Evolutionary conservation across 2,329 filamentous ascomycete species (phyloP).

Genomic region (Monosporascus sp.): DNA sequence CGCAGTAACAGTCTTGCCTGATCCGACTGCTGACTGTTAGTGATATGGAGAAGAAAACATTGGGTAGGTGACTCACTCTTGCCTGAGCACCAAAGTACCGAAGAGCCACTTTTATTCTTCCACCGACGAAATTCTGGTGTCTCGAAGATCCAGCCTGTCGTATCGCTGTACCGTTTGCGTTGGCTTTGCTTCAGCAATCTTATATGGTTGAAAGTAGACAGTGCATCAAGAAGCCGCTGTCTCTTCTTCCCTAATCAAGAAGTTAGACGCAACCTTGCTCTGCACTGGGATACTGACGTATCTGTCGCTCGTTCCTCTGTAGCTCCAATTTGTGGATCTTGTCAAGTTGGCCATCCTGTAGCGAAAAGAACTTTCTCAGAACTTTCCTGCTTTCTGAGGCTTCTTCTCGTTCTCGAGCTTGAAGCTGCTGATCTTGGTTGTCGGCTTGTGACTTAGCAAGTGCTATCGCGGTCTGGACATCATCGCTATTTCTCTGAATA

Average conservation of each 20-base stretch:
- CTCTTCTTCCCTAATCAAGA: background rate
- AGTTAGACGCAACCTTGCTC: background rate
- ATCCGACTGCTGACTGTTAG: slow-evolving; percentile 16
- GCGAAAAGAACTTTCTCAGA: slow-evolving; percentile 1
- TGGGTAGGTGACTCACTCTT: slow-evolving; percentile 20
- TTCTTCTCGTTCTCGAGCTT: slow-evolving; percentile 12
- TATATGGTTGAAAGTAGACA: slow-evolving; percentile 22
- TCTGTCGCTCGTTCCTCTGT: background rate
- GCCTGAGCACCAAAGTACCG: slow-evolving; percentile 25
- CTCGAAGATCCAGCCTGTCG: slow-evolving; percentile 12
- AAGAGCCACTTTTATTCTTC: slow-evolving; percentile 10
- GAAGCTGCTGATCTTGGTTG: slow-evolving; percentile 15
- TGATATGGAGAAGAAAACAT: background rate
- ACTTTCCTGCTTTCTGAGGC: slow-evolving; percentile 3
- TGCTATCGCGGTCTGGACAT: slow-evolving; percentile 19
- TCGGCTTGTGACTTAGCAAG: slow-evolving; percentile 21
- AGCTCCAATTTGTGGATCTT: background rate
- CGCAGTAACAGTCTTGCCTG: slow-evolving; percentile 21
- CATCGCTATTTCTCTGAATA: slow-evolving; percentile 12
- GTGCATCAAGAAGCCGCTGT: slow-evolving; percentile 19
- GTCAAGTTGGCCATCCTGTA: slow-evolving; percentile 1
- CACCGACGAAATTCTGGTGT: slow-evolving; percentile 7
- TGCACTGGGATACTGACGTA: background rate
- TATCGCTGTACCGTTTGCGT: slow-evolving; percentile 21
- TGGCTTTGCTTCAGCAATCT: slow-evolving; percentile 21